Base-by-base conservation (phyloP, 1,139 yeast genomes). In the Pichia sp. region DNA sequence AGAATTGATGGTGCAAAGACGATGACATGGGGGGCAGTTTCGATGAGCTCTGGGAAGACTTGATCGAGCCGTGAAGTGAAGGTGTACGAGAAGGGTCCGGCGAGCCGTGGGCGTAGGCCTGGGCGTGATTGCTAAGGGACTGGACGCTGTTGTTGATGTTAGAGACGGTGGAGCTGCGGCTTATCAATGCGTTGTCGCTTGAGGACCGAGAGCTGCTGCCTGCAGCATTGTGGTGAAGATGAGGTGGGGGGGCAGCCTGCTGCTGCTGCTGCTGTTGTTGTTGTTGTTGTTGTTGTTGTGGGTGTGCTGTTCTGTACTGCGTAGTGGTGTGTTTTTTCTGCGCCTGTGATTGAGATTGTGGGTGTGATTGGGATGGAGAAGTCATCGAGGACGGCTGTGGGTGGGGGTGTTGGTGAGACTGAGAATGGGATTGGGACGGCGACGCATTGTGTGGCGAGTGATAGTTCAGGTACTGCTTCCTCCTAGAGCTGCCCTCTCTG, bases 381-480 rank as follows among this genome's bases (percentile, higher is more conserved):
- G n/a, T n/a, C 23, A 3, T 19, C 23, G 23, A 19, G 23, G 23
- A 19, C 23, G 23, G 11, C 34, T 19, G 23, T 3, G 23, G 34
- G 2, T 31, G 34, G 11, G 34, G 11, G 34, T 31, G 34, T n/a
- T n/a, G n/a, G n/a, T 36, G 40, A 36, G 40, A 13, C 15, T 36
- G 40, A 36, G 40, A 4, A 8, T 36, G 40, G n/a, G 40, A 6
- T 11, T 36, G 40, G 40, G 15, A 2, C 15, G 23, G 23, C 23
- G 23, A 19, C 23, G 23, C 23, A 19, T 19, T 19, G 23, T 19
- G 23, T 19, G 23, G 23, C 23, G 23, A 19, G 23, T 29, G 45
- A 38, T 26, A 38, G 32, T 16, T 47, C 36, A 16, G 47, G 16
- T 29, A 49, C 19, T 46, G 53, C 26, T 34, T 49, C 26, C 47